Evolutionary conservation across 331 rosid genomes (phyloP).

Genomic region (Pyracantha coccinea): DNA sequence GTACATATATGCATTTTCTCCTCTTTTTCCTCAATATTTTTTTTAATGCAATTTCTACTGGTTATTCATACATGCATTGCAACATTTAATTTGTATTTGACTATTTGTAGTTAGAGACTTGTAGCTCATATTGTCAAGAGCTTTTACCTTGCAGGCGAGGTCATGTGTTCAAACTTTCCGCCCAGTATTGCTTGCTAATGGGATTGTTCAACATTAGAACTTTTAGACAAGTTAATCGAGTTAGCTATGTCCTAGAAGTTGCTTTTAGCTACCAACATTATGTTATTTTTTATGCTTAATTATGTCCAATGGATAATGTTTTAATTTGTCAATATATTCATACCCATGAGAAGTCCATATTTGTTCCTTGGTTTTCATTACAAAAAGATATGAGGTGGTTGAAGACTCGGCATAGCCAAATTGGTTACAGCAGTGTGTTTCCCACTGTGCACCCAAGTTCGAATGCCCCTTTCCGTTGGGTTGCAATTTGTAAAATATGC

Average conservation of each 20-base stretch:
- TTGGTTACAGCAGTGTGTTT: no score
- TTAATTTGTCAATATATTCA: background rate
- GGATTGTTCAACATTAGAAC: background rate
- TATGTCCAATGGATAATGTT: background rate
- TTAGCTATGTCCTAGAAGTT: background rate
- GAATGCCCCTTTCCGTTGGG: background rate
- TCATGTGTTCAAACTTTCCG: no score
- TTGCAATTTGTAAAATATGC: background rate
- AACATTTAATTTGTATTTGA: background rate
- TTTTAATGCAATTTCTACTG: background rate
- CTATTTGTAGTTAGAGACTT: no score
- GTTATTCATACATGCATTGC: background rate
- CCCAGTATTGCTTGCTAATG: no score
- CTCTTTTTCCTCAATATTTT: background rate
- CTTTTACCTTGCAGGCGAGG: no score
- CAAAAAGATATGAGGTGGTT: background rate
- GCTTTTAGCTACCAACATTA: background rate
- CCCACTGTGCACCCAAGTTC: no score
- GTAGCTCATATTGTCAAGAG: no score
- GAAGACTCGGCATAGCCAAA: no score
- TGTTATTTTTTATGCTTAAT: background rate
- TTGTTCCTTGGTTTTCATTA: background rate
- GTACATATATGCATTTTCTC: constrained; percentile 19
- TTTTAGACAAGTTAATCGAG: background rate
- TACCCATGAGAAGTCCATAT: background rate